These are phyloP conservation scores for Globisporangium spiculum DNA, from an alignment of 352 stramenopile genomes.

Conservation along the genomic window DNA sequence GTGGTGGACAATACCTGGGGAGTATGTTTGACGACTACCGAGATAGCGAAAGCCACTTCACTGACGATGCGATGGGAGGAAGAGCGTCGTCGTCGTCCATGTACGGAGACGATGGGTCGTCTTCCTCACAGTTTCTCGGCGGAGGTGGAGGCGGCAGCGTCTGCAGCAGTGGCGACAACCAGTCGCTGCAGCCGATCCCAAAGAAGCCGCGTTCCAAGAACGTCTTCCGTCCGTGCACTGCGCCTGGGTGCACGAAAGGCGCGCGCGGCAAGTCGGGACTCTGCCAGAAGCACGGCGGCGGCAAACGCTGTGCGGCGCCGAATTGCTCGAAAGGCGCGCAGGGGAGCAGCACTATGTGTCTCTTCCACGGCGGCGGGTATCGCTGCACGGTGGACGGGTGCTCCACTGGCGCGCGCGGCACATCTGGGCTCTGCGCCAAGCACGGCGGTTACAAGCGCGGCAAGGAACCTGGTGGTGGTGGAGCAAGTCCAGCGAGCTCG, in stretches of 20 bases:
- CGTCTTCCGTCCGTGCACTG: slow-evolving; percentile 60
- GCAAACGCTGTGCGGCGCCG: slow-evolving; percentile 60
- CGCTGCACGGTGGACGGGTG: slow-evolving; percentile 76
- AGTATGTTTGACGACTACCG: slow-evolving; percentile 10
- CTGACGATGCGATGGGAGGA: background rate
- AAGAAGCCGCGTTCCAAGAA: slow-evolving; percentile 78
- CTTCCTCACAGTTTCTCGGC: background rate
- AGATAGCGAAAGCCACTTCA: slow-evolving; percentile 1
- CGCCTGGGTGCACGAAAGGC: slow-evolving; percentile 67
- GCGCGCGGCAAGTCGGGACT: slow-evolving; percentile 77
- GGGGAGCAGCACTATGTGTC: slow-evolving; percentile 66
- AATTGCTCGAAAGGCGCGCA: slow-evolving; percentile 82
- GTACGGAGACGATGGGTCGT: background rate
- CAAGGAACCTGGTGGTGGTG: slow-evolving; percentile 16
- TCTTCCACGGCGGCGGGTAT: slow-evolving; percentile 84
- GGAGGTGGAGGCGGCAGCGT: background rate
- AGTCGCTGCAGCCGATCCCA: slow-evolving; percentile 30
- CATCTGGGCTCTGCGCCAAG: slow-evolving; percentile 73
- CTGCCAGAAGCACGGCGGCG: slow-evolving; percentile 84
- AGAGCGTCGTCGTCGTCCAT: background rate
- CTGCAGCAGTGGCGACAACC: background rate
- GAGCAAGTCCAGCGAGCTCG: slow-evolving; percentile 4
- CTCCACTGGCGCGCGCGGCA: slow-evolving; percentile 68
- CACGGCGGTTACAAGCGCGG: slow-evolving; percentile 77
- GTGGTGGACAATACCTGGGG: background rate